Percentiles rank a stretch among this genome's conserved stretches.
Evolutionary conservation across 1,139 yeast species (phyloP).

Genomic region (Geotrichum citri-aurantii): DNA sequence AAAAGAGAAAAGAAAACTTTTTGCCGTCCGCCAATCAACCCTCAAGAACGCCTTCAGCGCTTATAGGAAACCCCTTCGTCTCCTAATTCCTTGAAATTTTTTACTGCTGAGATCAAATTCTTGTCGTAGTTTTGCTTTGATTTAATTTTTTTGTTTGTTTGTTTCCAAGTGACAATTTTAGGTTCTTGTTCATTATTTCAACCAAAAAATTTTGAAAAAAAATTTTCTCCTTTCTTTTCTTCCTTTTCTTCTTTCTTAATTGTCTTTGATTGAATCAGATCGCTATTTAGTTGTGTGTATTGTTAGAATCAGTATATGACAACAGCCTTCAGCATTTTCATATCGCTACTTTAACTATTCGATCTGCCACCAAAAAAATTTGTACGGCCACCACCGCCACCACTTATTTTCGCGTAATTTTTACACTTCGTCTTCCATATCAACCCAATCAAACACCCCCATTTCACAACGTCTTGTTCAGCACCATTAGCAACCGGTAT

Average conservation of each 20-base stretch:
- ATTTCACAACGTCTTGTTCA: not conserved
- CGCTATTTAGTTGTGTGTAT: not conserved
- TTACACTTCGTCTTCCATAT: not conserved
- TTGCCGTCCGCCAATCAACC: not conserved
- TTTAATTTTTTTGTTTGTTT: not conserved
- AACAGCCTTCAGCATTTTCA: not conserved
- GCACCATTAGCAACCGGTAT: not conserved
- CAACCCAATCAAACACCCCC: conserved; percentile 5
- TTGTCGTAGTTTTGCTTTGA: not conserved
- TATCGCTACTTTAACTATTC: not conserved
- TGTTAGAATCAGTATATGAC: not conserved
- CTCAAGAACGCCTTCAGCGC: not conserved
- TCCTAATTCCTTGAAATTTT: not conserved
- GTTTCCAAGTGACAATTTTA: not conserved
- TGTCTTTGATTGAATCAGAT: not conserved
- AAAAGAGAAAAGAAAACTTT: not conserved
- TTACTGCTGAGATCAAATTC: not conserved
- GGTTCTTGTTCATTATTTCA: not conserved
- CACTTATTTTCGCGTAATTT: not conserved
- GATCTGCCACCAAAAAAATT: not conserved
- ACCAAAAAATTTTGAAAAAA: not conserved
- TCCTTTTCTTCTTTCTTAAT: not conserved
- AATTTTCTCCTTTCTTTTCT: not conserved
- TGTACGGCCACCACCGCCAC: not conserved
- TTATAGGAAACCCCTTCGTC: not conserved